Evolutionary conservation across 768 basidiomycete species (phyloP).

Genomic region (Termitomyces heimii): DNA sequence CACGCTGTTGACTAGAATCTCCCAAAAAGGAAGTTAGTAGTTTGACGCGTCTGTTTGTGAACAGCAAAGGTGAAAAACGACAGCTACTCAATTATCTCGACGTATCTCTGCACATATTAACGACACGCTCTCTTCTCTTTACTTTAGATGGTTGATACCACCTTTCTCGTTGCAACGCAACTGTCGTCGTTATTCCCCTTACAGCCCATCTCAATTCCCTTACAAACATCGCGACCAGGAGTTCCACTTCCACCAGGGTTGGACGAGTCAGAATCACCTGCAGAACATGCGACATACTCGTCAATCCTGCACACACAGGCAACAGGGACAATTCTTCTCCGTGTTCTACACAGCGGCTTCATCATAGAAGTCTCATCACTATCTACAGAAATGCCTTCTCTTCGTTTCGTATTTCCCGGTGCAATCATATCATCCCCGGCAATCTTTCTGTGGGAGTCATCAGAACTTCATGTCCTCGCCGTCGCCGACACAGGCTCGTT

Average conservation of each 20-base stretch:
- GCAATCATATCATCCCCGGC: slow-evolving; percentile 59
- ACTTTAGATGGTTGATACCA: slow-evolving; percentile 22
- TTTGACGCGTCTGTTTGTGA: slow-evolving; percentile 8
- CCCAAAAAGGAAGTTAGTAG: slow-evolving; percentile 11
- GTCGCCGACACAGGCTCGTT: slow-evolving; percentile 66
- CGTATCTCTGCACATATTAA: not conserved
- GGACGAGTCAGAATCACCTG: slow-evolving; percentile 39
- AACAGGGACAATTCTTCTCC: slow-evolving; percentile 64
- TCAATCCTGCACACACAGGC: slow-evolving; percentile 47
- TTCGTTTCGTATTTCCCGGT: slow-evolving; percentile 77
- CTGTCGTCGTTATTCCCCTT: slow-evolving; percentile 59
- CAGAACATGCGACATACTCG: slow-evolving; percentile 71
- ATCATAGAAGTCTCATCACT: slow-evolving; percentile 78
- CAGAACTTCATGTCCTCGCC: slow-evolving; percentile 64
- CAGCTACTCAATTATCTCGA: not conserved
- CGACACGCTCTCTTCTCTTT: not conserved
- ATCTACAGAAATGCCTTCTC: slow-evolving; percentile 54
- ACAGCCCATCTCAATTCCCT: slow-evolving; percentile 41
- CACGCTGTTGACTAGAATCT: not conserved
- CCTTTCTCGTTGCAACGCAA: slow-evolving; percentile 52
- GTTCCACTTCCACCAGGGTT: slow-evolving; percentile 39
- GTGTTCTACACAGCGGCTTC: slow-evolving; percentile 67
- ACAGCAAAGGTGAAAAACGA: not conserved
- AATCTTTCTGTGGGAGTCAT: slow-evolving; percentile 47
- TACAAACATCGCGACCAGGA: slow-evolving; percentile 57